Conservation (phyloP, 176 grass and related monocot species). For the Aegilops tauschii region DNA sequence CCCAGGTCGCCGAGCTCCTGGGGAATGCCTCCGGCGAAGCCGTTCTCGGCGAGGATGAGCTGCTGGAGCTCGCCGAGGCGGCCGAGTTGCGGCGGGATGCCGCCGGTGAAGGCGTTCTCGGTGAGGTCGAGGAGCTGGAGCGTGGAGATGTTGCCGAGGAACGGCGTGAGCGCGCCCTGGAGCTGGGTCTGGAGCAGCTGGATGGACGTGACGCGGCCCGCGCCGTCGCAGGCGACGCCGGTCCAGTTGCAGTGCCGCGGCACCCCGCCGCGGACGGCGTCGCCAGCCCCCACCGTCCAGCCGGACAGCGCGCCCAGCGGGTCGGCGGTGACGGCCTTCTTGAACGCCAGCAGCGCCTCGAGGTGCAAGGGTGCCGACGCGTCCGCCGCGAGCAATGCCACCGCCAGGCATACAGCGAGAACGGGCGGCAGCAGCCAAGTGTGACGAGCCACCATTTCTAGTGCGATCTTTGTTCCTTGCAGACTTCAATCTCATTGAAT, state of each 20-base stretch:
- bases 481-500: neutral
- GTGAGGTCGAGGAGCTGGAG: constrained; percentile 66
- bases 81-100: constrained; percentile 59
- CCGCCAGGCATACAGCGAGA: neutral
- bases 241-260: constrained; percentile 68
- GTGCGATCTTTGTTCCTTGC: too few relatives aligned
- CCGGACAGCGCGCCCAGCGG: constrained; percentile 45
- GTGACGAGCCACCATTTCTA: constrained; percentile 12
- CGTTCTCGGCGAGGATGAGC: constrained; percentile 39
- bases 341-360: constrained; percentile 79
- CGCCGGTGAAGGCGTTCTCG: constrained; percentile 46
- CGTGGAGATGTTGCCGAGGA: constrained; percentile 75
- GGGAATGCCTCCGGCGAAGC: constrained; percentile 60
- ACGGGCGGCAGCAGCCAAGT: neutral
- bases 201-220: constrained; percentile 53
- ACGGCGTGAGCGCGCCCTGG: constrained; percentile 62
- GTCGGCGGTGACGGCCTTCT: constrained; percentile 51
- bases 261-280: neutral
- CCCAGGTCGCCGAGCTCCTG: constrained; percentile 48
- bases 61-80: constrained; percentile 32
- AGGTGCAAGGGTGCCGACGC: constrained; percentile 28
- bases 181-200: constrained; percentile 35
- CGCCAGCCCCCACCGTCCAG: constrained; percentile 37
- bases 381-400: neutral
- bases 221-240: constrained; percentile 60